Base-by-base conservation (phyloP, 2,329 filamentous ascomycete genomes). In the Xylariales sp. region DNA sequence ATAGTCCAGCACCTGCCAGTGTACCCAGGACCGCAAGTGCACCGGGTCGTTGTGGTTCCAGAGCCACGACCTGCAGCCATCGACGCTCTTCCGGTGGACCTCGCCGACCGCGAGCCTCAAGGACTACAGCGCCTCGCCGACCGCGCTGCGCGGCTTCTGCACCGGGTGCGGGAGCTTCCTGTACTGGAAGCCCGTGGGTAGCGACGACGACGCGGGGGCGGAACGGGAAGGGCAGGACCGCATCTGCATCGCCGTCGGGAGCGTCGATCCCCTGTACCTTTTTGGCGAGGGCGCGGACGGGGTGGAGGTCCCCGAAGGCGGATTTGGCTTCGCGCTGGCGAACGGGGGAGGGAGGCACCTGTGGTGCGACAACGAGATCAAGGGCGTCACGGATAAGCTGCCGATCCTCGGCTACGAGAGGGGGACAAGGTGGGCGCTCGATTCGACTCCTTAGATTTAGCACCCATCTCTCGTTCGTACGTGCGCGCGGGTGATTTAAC, bases 281-380 rank as follows among this genome's bases (percentile, higher is more conserved):
- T 37, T 37, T 16, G 34, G 34, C 25, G 34, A 37, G 17, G 34
- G 17, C 25, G 34, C 34, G 12, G 34, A 37, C 1, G 34, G 34
- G 2, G 10, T 29, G 5, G 34, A 37, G 4, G 34, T 37, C 5
- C 34, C 25, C 5, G 25, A 29, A n/a, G 34, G 5, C 1, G 34
- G 34, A 1, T 37, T 37, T 3, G 34, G 34, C 3, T 27, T 27
- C 11, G 25, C 34, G 13, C 18, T 37, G 24, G 25, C 25, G 3
- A 37, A 20, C 11, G 34, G 34, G 2, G 24, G 34, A 6, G 24
- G 34, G 4, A 15, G 29, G 17, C 25, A 37, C 18, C 24, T 29
- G 18, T 29, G 34, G 34, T 37, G 34, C 20, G 14, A 17, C 11
- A 37, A 30, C 8, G 34, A 29, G 34, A 37, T 37, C 16, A 24